phyloP scores from a whole-genome alignment of 371 early-diverging fungal species.

The Sporodiniella umbellata region DNA sequence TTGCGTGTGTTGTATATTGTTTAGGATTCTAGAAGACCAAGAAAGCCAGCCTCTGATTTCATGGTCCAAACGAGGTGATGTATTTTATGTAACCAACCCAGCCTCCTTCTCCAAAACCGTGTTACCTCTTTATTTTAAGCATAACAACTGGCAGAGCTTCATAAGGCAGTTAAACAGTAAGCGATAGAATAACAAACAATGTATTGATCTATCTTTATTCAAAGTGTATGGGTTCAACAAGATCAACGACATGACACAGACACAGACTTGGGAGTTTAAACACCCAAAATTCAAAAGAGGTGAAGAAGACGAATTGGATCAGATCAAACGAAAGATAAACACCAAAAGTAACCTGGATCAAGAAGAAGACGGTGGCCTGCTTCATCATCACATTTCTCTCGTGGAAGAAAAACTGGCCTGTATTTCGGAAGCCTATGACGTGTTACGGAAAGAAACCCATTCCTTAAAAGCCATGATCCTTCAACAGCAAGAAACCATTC shows the following conservation, averaged over 20 bases:
- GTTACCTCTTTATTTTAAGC: slow-evolving; percentile 81
- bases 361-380: slow-evolving; percentile 13
- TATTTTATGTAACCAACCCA: slow-evolving; percentile 63
- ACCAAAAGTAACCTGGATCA: neutral
- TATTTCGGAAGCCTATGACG: slow-evolving; percentile 14
- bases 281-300: slow-evolving; percentile 65
- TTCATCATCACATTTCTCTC: slow-evolving; percentile 19
- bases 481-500: slow-evolving; percentile 17
- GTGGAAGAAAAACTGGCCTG: slow-evolving; percentile 24
- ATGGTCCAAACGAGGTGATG: slow-evolving; percentile 62
- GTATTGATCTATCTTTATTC: neutral
- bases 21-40: slow-evolving; percentile 59
- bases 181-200: neutral
- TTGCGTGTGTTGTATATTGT: too few relatives aligned
- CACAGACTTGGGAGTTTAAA: slow-evolving; percentile 68
- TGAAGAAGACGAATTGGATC: slow-evolving; percentile 49
- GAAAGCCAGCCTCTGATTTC: slow-evolving; percentile 54
- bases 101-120: slow-evolving; percentile 50
- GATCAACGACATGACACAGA: slow-evolving; percentile 60
- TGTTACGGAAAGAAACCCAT: slow-evolving; percentile 17
- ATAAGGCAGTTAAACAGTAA: slow-evolving; percentile 81
- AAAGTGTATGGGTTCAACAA: slow-evolving; percentile 58
- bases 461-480: slow-evolving; percentile 4
- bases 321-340: slow-evolving; percentile 49
- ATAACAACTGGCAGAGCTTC: slow-evolving; percentile 85